Percentiles rank a stretch among this genome's conserved stretches.
These are phyloP conservation scores for Aspergillus versicolor DNA, from an alignment of 2,329 filamentous ascomycete genomes.

Conservation along the genomic window DNA sequence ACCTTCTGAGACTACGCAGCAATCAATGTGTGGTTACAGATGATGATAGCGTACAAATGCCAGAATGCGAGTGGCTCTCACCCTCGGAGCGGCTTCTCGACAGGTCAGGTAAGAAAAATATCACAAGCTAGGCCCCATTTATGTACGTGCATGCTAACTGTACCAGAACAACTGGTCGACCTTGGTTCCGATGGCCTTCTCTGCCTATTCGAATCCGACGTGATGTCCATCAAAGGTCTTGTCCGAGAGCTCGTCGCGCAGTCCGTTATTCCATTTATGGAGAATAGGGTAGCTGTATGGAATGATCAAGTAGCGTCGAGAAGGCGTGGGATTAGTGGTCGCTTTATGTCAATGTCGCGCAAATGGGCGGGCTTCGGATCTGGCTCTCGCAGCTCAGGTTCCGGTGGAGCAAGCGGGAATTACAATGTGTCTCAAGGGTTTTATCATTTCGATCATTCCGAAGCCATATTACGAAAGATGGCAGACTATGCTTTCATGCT, in stretches of 20 bases:
- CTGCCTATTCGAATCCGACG: slow-evolving; percentile 90
- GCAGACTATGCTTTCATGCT: slow-evolving; percentile 97
- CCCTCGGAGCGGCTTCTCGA: slow-evolving; percentile 78
- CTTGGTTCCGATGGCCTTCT: slow-evolving; percentile 66
- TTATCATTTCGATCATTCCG: slow-evolving; percentile 78
- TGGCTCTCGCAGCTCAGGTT: slow-evolving; percentile 57
- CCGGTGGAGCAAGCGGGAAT: slow-evolving; percentile 53
- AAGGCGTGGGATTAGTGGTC: slow-evolving; percentile 80
- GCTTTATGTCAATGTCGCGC: slow-evolving; percentile 92
- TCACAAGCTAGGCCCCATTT: too few species aligned
- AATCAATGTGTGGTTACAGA: slow-evolving; percentile 84
- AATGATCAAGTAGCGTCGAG: slow-evolving; percentile 96
- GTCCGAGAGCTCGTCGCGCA: slow-evolving; percentile 93
- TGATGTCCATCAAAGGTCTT: slow-evolving; percentile 81
- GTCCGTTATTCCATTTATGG: slow-evolving; percentile 94
- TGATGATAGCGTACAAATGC: slow-evolving; percentile 81
- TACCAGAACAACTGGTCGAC: slow-evolving; percentile 46
- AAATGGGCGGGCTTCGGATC: slow-evolving; percentile 82
- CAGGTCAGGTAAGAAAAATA: slow-evolving; percentile 52
- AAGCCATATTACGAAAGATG: slow-evolving; percentile 88
- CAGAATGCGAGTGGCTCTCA: slow-evolving; percentile 84
- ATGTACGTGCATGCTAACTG: slow-evolving; percentile 5
- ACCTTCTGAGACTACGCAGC: slow-evolving; percentile 81
- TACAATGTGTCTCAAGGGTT: slow-evolving; percentile 78
- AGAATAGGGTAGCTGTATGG: slow-evolving; percentile 85